Evolutionary conservation across 2,329 filamentous ascomycete species (phyloP), one percentile per base, ranked within the genome.

Genomic region (Botrytis cinerea): DNA sequence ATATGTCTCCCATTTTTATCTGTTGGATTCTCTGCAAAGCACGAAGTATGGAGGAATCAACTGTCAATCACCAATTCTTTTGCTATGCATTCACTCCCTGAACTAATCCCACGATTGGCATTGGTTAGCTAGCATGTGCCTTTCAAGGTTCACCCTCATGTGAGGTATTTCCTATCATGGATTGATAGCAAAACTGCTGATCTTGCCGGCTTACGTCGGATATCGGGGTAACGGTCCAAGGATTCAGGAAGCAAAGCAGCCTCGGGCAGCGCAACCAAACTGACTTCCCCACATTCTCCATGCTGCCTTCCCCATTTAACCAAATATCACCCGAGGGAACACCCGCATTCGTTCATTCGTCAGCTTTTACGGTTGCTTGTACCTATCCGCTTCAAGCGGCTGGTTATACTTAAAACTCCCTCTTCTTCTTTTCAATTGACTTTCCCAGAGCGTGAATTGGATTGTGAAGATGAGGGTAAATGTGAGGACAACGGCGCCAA

Each of bases 401-500:
- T 60, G 63, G 14, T 45, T 22, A 14, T 43, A 40, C 14, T 51
- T 9, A 59, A 43, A 38, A n/a, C 18, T 32, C 40, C 40, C 12
- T 18, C 28, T 35, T 72, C 35, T 70, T 38, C 51, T 28, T 60
- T 43, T 22, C 40, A 40, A 48, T 25, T 51, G 60, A 22, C 28
- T 35, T 63, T 20, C 40, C 14, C 20, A 25, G 32, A 43, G 71
- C 22, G 59, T 45, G 32, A 76, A 76, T 73, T 35, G 51, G 25
- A n/a, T 48, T 25, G 18, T 40, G 32, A 66, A 57, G 25, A 81
- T 81, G 79, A 78, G 76, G 74, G 74, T 75, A 28, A 78, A 76
- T 59, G 66, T 78, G 51, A 74, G 76, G 70, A 77, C 74, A 75
- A 67, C 75, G 48, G 72, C 76, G 60, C 75, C 76, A 48, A 59